These are phyloP conservation scores for Penstemon eatonii DNA, from an alignment of 257 asterid genomes.

Conservation along the genomic window DNA sequence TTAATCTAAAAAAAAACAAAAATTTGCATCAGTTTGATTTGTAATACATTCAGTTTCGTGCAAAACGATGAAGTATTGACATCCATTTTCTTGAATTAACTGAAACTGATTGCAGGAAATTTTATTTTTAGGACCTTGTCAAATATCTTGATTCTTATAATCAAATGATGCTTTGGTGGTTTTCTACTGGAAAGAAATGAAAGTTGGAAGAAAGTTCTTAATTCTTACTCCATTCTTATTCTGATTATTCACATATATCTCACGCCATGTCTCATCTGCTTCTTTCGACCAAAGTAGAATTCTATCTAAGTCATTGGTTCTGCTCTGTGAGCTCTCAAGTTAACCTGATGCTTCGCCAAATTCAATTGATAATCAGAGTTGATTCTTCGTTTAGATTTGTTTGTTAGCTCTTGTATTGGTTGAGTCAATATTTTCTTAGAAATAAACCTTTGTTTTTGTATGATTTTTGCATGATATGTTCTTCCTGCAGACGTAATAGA, in stretches of 20 bases:
- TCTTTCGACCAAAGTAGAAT: neutral
- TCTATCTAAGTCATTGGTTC: neutral
- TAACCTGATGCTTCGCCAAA: constrained; percentile 1
- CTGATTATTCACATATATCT: neutral
- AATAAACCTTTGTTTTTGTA: too few species aligned
- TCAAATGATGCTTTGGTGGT: neutral
- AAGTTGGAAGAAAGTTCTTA: neutral
- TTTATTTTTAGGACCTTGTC: neutral
- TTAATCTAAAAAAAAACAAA: neutral
- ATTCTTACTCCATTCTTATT: neutral
- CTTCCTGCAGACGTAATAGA: too few species aligned
- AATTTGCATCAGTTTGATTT: neutral
- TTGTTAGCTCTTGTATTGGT: too few species aligned
- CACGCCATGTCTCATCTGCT: constrained; percentile 4
- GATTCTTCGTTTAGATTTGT: too few species aligned
- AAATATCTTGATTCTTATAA: neutral
- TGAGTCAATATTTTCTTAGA: too few species aligned
- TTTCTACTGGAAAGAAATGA: constrained; percentile 14
- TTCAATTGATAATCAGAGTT: neutral
- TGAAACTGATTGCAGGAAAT: neutral
- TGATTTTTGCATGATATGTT: too few species aligned
- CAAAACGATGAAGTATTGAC: neutral
- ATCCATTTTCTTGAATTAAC: constrained; percentile 3
- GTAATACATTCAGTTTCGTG: neutral
- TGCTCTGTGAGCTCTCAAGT: neutral